Conservation (phyloP, 2,329 filamentous ascomycete genomes). For the Neurospora sp. region DNA sequence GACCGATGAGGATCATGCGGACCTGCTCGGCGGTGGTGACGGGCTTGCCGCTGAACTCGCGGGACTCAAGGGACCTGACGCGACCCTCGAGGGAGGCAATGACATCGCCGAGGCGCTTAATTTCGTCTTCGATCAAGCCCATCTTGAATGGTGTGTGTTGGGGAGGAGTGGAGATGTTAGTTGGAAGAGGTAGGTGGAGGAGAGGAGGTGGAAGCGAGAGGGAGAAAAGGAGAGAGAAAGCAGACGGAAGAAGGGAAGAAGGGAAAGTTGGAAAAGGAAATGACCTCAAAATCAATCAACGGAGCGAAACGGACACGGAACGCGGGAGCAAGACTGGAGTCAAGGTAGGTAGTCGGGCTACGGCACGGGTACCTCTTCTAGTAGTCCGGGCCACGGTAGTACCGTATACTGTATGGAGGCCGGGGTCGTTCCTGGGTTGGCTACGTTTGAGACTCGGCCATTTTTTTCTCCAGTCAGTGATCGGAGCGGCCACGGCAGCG, state of each 20-base stretch:
- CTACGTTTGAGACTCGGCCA: neutral
- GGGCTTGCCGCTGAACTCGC: slow-evolving; percentile 47
- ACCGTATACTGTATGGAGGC: neutral
- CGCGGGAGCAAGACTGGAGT: neutral
- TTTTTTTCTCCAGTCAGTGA: neutral
- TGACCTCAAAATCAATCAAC: slow-evolving; percentile 7
- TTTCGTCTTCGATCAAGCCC: slow-evolving; percentile 79
- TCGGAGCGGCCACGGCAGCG: neutral
- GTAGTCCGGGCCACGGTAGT: neutral
- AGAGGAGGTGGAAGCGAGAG: neutral
- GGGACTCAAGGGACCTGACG: slow-evolving; percentile 74
- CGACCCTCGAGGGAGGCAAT: slow-evolving; percentile 76
- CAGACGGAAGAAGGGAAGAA: slow-evolving; percentile 2
- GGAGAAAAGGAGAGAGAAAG: slow-evolving; percentile 4
- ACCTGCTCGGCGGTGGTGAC: slow-evolving; percentile 54
- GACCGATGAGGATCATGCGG: slow-evolving; percentile 96
- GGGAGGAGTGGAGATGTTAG: neutral
- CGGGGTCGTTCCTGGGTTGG: neutral
- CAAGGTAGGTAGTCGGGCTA: neutral
- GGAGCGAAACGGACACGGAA: neutral
- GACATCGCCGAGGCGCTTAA: slow-evolving; percentile 75
- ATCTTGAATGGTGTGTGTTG: slow-evolving; percentile 42
- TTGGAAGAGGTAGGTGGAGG: neutral
- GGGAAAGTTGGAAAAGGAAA: slow-evolving; percentile 7
- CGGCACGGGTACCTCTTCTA: neutral